A percentile compares a stretch with the other conserved stretches of the same genome.
These are phyloP conservation scores for Pichia sp. DNA, from an alignment of 1,139 yeast species.

Conservation along the genomic window DNA sequence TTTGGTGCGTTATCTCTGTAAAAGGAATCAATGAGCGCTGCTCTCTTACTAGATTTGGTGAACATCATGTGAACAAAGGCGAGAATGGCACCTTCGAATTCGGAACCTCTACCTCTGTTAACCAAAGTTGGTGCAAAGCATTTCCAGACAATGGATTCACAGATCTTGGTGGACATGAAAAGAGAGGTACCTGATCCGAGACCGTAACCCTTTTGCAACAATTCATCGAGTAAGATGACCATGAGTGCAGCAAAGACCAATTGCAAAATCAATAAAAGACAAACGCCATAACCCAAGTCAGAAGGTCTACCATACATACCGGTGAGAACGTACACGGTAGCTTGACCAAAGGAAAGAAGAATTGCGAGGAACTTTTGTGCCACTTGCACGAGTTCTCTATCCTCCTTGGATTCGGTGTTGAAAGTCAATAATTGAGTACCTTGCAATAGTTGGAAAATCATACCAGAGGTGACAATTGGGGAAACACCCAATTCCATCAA, in stretches of 20 bases:
- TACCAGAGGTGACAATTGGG: slow-evolving; percentile 82
- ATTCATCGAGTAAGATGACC: slow-evolving; percentile 86
- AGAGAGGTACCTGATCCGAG: slow-evolving; percentile 93
- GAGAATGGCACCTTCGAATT: slow-evolving; percentile 94
- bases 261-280: slow-evolving; percentile 81
- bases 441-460: slow-evolving; percentile 95
- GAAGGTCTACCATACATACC: slow-evolving; percentile 96
- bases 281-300: slow-evolving; percentile 86
- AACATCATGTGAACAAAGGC: slow-evolving; percentile 85
- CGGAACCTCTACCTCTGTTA: slow-evolving; percentile 89
- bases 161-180: slow-evolving; percentile 94
- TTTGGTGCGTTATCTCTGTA: slow-evolving; percentile 91
- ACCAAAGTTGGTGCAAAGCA: slow-evolving; percentile 97
- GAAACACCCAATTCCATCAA: slow-evolving; percentile 91
- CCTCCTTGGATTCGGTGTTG: slow-evolving; percentile 79
- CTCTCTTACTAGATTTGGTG: slow-evolving; percentile 82
- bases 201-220: slow-evolving; percentile 96
- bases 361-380: slow-evolving; percentile 95
- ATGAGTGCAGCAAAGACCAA: slow-evolving; percentile 92
- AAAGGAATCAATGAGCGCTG: slow-evolving; percentile 91
- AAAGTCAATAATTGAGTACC: slow-evolving; percentile 88
- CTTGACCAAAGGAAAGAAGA: slow-evolving; percentile 88
- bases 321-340: slow-evolving; percentile 91
- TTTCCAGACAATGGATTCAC: slow-evolving; percentile 97
- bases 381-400: slow-evolving; percentile 84